Evolutionary conservation across 1,139 yeast species (phyloP).

Genomic region (Yamadazyma spencermartinsiae): DNA sequence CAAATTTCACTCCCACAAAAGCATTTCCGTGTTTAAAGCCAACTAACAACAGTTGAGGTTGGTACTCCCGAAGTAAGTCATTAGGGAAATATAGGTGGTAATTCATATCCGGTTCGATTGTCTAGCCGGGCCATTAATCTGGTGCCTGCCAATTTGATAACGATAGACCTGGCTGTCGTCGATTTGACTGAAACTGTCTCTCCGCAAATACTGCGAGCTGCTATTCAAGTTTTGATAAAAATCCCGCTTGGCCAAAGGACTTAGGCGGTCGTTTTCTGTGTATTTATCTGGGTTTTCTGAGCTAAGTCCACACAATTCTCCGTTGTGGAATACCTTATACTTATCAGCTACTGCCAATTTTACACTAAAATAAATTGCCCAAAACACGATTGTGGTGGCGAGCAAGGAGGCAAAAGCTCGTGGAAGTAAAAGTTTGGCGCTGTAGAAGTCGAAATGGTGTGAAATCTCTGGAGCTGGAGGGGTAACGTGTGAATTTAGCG

Average conservation of each 20-base stretch:
- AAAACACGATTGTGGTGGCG: neutral
- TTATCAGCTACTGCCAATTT: neutral
- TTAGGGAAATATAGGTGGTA: conserved; percentile 38
- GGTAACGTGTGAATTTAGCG: no score
- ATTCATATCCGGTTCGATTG: conserved; percentile 20
- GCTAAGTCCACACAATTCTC: no score
- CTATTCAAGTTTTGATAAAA: conserved; percentile 41
- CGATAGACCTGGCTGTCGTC: neutral
- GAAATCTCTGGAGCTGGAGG: no score
- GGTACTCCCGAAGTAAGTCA: conserved; percentile 23
- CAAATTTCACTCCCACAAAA: conserved; percentile 27
- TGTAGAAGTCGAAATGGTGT: no score
- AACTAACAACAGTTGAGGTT: conserved; percentile 16
- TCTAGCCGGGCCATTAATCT: neutral
- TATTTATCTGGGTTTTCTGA: neutral
- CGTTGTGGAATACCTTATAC: neutral
- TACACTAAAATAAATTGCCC: neutral
- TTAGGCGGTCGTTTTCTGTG: neutral
- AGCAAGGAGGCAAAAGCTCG: neutral
- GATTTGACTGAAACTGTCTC: conserved; percentile 39
- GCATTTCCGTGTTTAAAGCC: conserved; percentile 30
- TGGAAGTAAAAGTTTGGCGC: no score
- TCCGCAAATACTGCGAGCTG: conserved; percentile 43
- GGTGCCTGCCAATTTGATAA: neutral
- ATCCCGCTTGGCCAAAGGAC: conserved; percentile 19